Conservation (phyloP, 805 yeast genomes). For the Kuraishia ogatae region DNA sequence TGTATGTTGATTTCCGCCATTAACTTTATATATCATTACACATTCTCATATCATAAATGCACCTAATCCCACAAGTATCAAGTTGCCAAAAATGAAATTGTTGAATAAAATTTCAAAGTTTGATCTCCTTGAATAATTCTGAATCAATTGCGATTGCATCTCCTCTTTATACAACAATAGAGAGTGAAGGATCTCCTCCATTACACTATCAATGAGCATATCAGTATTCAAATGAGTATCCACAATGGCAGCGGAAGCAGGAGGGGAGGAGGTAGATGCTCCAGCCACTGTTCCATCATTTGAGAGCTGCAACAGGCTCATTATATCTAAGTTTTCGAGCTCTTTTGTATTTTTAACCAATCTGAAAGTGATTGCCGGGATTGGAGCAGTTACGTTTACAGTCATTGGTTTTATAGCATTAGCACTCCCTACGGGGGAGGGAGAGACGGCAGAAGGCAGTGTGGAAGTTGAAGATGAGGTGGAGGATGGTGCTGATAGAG, state of each 20-base stretch:
- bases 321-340: slow-evolving; percentile 27
- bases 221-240: slow-evolving; percentile 16
- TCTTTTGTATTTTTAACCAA: slow-evolving; percentile 37
- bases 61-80: slow-evolving; percentile 28
- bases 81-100: slow-evolving; percentile 26
- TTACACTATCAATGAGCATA: slow-evolving; percentile 18
- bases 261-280: neutral
- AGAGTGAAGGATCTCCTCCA: slow-evolving; percentile 18
- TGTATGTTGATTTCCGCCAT: no score
- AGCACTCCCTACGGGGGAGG: slow-evolving; percentile 15
- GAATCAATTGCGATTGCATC: slow-evolving; percentile 18
- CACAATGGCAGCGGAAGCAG: neutral
- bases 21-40: neutral
- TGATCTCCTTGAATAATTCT: slow-evolving; percentile 20
- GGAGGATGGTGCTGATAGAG: slow-evolving; percentile 17
- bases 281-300: neutral
- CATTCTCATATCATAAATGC: slow-evolving; percentile 21
- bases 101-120: slow-evolving; percentile 28
- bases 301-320: slow-evolving; percentile 3
- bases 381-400: slow-evolving; percentile 11
- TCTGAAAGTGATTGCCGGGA: slow-evolving; percentile 31
- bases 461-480: slow-evolving; percentile 12
- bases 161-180: slow-evolving; percentile 23
- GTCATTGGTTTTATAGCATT: slow-evolving; percentile 11
- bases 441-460: neutral